Percentiles rank a stretch among this genome's conserved stretches.
Evolutionary conservation across 257 asterid species (phyloP).

Genomic region (Prunella vulgaris): DNA sequence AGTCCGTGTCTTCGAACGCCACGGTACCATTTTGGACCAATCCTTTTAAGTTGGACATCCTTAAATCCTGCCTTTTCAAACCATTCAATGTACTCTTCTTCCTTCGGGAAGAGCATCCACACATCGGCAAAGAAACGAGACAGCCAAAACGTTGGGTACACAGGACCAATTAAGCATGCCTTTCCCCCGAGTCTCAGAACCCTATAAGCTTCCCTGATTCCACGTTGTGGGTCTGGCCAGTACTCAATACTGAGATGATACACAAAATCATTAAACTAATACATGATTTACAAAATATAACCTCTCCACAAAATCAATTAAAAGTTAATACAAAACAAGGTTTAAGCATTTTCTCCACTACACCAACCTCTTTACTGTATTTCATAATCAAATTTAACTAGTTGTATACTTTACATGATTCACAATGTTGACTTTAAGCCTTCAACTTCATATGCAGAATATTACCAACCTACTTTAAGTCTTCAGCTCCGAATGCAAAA

Average conservation of each 20-base stretch:
- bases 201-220: conserved; percentile 91
- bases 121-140: conserved; percentile 91
- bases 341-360: neutral
- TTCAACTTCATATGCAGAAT: neutral
- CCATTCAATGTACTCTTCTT: conserved; percentile 97
- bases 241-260: conserved; percentile 67
- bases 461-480: too few species aligned
- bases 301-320: neutral
- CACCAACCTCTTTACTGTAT: neutral
- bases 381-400: neutral
- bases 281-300: neutral
- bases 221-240: conserved; percentile 99
- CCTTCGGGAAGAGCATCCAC: conserved; percentile 99
- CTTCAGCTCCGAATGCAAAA: neutral
- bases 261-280: conserved; percentile 13
- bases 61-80: conserved; percentile 84
- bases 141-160: conserved; percentile 83
- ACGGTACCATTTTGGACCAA: conserved; percentile 98
- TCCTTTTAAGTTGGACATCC: conserved; percentile 84
- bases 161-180: conserved; percentile 95
- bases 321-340: neutral
- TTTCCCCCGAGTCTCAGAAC: conserved; percentile 82
- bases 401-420: neutral
- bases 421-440: neutral
- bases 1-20: conserved; percentile 96